These are phyloP conservation scores for Thraustochytrium sp. DNA, from an alignment of 352 stramenopile species.

Conservation along the genomic window DNA sequence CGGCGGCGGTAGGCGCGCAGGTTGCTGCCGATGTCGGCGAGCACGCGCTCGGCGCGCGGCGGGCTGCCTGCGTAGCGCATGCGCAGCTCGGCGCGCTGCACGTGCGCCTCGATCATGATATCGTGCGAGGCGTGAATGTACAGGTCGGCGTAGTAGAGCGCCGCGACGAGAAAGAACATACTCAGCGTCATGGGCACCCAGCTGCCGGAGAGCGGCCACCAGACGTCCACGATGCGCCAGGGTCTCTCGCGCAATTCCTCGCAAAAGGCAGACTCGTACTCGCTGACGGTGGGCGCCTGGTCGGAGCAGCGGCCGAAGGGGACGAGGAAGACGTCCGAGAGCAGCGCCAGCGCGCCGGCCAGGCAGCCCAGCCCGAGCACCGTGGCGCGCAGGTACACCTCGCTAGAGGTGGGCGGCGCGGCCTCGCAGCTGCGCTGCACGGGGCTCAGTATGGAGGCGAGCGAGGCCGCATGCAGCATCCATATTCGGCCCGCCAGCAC, in stretches of 20 bases:
- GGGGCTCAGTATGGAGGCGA: not conserved
- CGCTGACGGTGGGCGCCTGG: not conserved
- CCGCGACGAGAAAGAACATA: not conserved
- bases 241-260: not conserved
- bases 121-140: slow-evolving; percentile 27
- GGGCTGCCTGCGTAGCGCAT: slow-evolving; percentile 11
- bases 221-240: not conserved
- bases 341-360: not conserved
- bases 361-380: not conserved
- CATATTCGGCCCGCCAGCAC: not conserved
- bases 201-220: not conserved
- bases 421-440: not conserved
- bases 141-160: slow-evolving; percentile 9
- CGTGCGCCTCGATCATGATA: not conserved
- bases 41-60: not conserved
- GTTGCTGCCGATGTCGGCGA: not conserved
- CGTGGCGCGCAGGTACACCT: not conserved
- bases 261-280: not conserved
- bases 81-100: not conserved
- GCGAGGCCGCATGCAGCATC: not conserved
- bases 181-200: slow-evolving; percentile 4
- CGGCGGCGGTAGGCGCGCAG: not conserved
- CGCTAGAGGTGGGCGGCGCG: not conserved
- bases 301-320: slow-evolving; percentile 18
- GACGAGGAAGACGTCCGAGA: not conserved